Base-by-base conservation (phyloP, 140 eudicot species). In the Cichorium intybus region DNA sequence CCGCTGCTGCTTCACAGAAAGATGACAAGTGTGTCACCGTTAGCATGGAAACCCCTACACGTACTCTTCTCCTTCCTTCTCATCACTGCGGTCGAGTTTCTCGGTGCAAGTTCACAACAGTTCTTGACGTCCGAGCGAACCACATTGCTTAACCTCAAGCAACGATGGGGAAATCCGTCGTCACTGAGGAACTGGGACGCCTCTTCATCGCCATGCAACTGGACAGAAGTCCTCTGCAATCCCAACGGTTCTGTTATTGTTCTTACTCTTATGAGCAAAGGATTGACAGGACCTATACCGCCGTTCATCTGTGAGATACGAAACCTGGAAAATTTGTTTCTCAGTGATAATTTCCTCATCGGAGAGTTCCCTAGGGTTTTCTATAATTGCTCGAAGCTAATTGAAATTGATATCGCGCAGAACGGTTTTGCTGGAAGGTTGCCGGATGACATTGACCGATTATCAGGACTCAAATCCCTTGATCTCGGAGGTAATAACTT, bases 401-500 rank as follows among this genome's bases (percentile, higher is more conserved):
- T 55, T 35, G 47, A 43, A 7, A 77, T 90, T 16, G 94, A 90
- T 29, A 74, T 90, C 37, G 75, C 85, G 4, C 85, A 79, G 24
- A 90, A 90, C 47, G 24, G 45, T n/a, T 84, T 86, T 37, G 60
- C 65, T 2, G 95, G 97, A 43, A 34, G 4, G 16, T 22, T 90
- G 41, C 95, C 95, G 28, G 51, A 57, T 12, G 82, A 71, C 22
- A 77, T 90, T 6, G 77, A 84, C 64, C 60, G 71, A 7, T 75
- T 90, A 17, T 54, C 71, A 10, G 17, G 46, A 17, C 68, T 90
- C 3, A 56, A 66, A 6, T 60, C 49, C 51, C 74, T 86, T 50
- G 79, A 84, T 29, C 51, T 90, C 16, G 73, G 83, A 12, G 88
- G 64, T n/a, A 90, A 90, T 70, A 90, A 90, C 69, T 84, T 90